Percentiles rank a stretch among this genome's conserved stretches.
phyloP scores from a whole-genome alignment of 169 alveolate species.

The Cystoisospora suis region DNA sequence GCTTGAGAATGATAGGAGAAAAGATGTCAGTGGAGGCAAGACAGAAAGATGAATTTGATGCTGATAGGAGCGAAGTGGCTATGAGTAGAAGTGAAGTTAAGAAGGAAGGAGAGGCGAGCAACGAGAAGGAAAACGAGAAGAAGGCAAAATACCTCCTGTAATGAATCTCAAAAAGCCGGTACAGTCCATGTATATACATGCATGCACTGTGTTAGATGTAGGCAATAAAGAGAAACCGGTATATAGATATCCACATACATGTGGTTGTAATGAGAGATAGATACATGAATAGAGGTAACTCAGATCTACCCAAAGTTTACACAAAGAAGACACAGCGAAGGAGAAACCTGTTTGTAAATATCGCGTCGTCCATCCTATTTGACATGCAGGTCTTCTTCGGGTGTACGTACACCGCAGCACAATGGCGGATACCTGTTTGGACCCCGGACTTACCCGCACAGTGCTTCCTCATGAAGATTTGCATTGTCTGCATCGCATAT shows the following conservation, averaged over 20 bases:
- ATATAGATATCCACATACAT: not conserved
- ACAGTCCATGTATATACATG: no score
- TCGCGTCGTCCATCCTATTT: no score
- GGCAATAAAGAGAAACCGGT: not conserved
- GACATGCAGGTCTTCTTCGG: no score
- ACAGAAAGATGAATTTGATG: no score
- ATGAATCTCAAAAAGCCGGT: no score
- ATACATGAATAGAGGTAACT: not conserved
- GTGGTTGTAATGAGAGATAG: not conserved
- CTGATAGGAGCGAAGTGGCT: no score
- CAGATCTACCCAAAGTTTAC: not conserved
- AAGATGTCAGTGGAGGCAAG: no score
- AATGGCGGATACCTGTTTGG: not conserved
- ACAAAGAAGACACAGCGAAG: not conserved
- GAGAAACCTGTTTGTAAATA: not conserved
- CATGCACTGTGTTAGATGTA: not conserved
- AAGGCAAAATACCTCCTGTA: no score
- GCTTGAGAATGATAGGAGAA: no score
- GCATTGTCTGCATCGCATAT: not conserved
- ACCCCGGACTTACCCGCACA: not conserved
- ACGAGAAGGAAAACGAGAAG: no score
- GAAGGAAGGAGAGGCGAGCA: no score
- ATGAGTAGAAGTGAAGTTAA: no score
- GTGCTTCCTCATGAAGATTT: slow-evolving; percentile 11
- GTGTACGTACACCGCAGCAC: not conserved